Conservation (phyloP, 352 stramenopile genomes). For the Phytophthora podocarpi region DNA sequence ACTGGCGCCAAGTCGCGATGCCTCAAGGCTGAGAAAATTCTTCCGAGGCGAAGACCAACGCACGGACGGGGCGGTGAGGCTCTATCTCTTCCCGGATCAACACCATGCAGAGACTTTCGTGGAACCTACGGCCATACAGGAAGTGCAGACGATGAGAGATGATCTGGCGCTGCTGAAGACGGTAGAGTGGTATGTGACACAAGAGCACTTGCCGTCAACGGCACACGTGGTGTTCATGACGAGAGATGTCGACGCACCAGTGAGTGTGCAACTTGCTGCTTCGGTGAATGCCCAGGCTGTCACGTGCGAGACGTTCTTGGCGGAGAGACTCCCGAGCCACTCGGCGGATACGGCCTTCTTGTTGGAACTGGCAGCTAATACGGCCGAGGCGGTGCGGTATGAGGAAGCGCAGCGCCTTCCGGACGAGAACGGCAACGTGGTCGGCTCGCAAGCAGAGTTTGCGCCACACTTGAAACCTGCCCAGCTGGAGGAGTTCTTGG, state of each 20-base stretch:
- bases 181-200: conserved; percentile 62
- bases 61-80: conserved; percentile 41
- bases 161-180: conserved; percentile 60
- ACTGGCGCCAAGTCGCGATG: conserved; percentile 70
- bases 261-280: conserved; percentile 44
- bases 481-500: conserved; percentile 46
- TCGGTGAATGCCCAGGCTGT: conserved; percentile 52
- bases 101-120: conserved; percentile 68
- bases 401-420: conserved; percentile 43
- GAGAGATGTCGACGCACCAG: conserved; percentile 45
- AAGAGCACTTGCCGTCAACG: conserved; percentile 38
- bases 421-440: conserved; percentile 32
- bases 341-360: conserved; percentile 46
- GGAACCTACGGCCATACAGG: conserved; percentile 39
- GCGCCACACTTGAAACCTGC: conserved; percentile 46
- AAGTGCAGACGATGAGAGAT: conserved; percentile 45
- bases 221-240: conserved; percentile 67
- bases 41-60: conserved; percentile 61
- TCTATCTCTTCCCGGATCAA: conserved; percentile 76
- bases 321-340: conserved; percentile 38
- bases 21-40: conserved; percentile 67
- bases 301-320: conserved; percentile 64
- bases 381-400: conserved; percentile 55
- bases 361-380: conserved; percentile 64
- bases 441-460: conserved; percentile 47